Conservation (phyloP, 139 green algal genomes). For the Pseudopediastrum boryanum region DNA sequence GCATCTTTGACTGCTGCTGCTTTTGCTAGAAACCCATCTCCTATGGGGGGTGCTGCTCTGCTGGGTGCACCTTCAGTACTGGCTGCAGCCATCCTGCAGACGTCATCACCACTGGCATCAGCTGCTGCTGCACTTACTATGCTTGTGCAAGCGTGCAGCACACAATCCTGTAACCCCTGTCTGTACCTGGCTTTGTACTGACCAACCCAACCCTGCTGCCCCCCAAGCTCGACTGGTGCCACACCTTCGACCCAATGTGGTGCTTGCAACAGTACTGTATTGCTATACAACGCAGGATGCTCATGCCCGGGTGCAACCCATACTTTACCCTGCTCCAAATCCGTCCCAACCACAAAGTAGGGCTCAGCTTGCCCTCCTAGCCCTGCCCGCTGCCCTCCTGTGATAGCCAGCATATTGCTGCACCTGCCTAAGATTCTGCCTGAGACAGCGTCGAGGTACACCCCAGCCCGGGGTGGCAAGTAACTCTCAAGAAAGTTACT, state of each 20-base stretch:
- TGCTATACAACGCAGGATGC: conserved; percentile 67
- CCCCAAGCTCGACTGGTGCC: conserved; percentile 1
- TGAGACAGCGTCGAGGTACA: conserved; percentile 59
- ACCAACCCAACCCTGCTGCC: not conserved
- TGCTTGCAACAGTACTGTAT: conserved; percentile 44
- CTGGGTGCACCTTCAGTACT: not conserved
- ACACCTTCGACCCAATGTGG: conserved; percentile 64
- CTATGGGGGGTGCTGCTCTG: not conserved
- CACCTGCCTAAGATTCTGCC: conserved; percentile 53
- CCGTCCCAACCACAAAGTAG: conserved; percentile 80
- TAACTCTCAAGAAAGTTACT: conserved; percentile 79
- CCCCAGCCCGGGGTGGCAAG: conserved; percentile 50
- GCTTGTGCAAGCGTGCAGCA: not conserved
- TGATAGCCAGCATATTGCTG: conserved; percentile 68
- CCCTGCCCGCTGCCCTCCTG: conserved; percentile 74
- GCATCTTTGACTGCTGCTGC: too few species aligned
- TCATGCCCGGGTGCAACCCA: conserved; percentile 61
- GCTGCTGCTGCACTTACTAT: not conserved
- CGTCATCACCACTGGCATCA: not conserved
- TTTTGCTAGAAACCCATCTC: not conserved
- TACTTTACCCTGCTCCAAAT: conserved; percentile 48
- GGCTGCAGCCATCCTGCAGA: not conserved
- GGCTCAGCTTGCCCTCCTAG: conserved; percentile 58
- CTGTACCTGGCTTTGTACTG: conserved; percentile 67
- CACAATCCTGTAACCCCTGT: conserved; percentile 44